Evolutionary conservation across 2,329 filamentous ascomycete genomes (phyloP).

Genomic region (Polychaeton citri): DNA sequence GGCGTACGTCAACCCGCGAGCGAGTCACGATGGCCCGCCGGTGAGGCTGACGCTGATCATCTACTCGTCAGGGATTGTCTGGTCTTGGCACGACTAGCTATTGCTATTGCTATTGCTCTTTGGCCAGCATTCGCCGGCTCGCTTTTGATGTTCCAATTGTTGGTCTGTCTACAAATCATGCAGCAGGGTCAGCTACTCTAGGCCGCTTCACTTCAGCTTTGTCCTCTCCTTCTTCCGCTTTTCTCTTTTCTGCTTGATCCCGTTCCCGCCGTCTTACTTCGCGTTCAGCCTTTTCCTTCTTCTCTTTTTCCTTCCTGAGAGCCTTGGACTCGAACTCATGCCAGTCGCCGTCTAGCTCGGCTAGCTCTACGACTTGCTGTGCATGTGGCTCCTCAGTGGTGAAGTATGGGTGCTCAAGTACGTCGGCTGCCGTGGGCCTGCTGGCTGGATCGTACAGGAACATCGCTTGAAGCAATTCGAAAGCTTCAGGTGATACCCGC

Average conservation of each 20-base stretch:
- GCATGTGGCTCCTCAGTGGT: conserved; percentile 63
- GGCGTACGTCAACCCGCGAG: too few species aligned
- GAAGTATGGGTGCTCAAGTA: conserved; percentile 83
- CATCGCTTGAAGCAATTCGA: conserved; percentile 71
- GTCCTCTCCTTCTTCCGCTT: conserved; percentile 13
- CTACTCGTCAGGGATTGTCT: too few species aligned
- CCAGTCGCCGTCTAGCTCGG: conserved; percentile 82
- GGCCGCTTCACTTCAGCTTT: conserved; percentile 12
- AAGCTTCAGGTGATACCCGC: conserved; percentile 62
- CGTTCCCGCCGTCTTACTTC: conserved; percentile 36
- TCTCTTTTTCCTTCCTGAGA: conserved; percentile 76
- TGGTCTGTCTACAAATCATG: background rate
- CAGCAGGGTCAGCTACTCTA: conserved; percentile 4
- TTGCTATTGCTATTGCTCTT: too few species aligned
- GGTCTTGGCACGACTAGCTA: too few species aligned
- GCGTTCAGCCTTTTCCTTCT: conserved; percentile 46
- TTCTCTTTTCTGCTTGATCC: conserved; percentile 25
- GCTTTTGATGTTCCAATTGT: background rate
- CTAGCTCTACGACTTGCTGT: conserved; percentile 69
- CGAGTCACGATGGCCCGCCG: too few species aligned
- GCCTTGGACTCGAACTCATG: conserved; percentile 98
- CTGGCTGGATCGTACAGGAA: conserved; percentile 79
- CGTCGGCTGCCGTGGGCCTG: conserved; percentile 69
- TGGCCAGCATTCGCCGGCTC: background rate
- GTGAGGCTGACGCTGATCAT: too few species aligned